phyloP scores from a whole-genome alignment of 2,329 filamentous ascomycete genomes.

The Beauveria sp. region DNA sequence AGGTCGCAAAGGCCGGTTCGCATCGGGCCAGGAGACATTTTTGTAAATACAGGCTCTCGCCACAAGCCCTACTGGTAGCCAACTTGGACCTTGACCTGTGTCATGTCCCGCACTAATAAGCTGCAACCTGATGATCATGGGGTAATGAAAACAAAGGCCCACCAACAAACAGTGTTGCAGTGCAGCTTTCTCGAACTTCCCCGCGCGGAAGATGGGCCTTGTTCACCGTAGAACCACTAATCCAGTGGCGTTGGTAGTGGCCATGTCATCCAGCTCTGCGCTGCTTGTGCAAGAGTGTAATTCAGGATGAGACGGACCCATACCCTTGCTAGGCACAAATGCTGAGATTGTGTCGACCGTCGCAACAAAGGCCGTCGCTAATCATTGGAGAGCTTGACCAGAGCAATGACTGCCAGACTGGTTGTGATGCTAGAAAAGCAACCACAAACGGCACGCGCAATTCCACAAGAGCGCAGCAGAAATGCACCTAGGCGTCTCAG shows the following conservation, averaged over 20 bases:
- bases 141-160: background rate
- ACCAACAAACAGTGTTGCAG: background rate
- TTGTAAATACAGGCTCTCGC: background rate
- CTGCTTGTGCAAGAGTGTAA: no score
- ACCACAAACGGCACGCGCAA: background rate
- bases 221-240: background rate
- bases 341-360: background rate
- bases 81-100: background rate
- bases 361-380: background rate
- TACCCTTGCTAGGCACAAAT: background rate
- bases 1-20: background rate
- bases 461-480: background rate
- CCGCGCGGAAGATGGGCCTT: background rate
- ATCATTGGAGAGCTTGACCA: background rate
- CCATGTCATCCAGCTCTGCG: no score
- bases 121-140: constrained; percentile 2
- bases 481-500: background rate
- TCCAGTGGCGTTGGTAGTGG: background rate
- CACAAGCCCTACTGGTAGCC: background rate
- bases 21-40: background rate
- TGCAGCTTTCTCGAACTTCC: background rate
- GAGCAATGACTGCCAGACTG: background rate
- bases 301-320: background rate
- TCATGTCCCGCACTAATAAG: background rate
- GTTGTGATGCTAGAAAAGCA: background rate